Base-by-base conservation (phyloP, 176 grass and related monocot genomes). In the Microstegium vimineum region DNA sequence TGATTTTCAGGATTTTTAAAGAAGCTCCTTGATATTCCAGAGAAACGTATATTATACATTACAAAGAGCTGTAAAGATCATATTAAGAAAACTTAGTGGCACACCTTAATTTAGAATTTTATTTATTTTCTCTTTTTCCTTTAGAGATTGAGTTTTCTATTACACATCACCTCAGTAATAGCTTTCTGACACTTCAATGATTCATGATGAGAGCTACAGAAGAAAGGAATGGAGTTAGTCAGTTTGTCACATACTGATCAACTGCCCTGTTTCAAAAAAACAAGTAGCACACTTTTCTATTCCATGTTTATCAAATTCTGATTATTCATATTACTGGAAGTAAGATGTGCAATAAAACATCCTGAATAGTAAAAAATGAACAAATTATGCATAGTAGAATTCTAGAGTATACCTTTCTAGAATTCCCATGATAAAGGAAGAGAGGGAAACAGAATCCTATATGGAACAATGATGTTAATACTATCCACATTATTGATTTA, bases 101-200 rank as follows among this genome's bases (percentile, higher is more conserved):
- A 76, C 77, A 83, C 49, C 28, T 35, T 80, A 43, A 45, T 15
- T 43, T 67, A 35, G 37, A 1, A 71, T 79, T 83, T 62, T 78
- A 63, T 86, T 71, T 66, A 49, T 36, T 35, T 56, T 79, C 20
- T 34, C 15, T 35, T 26, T 51, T 36, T 32, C 5, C 36, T 17
- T 68, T 14, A 52, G 12, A 68, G 30, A 25, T 56, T 51, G 6
- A 67, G 36, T 62, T 76, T 23, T 62, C 45, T 45, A 79, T 84
- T 70, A 61, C 80, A 69, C 37, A 28, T 28, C 93, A 98, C 92
- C 92, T 98, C 89, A 40, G 85, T 95, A 82, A 95, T 93, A 84
- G 92, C 90, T 91, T 98, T 98, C 75, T 98, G 90, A 65, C 85
- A 92, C 89, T 98, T 95, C 63, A 95, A 61, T 14, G 95, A 93